A percentile compares a stretch with the other conserved stretches of the same genome.
phyloP scores from a whole-genome alignment of 2,329 filamentous ascomycete genomes.

The Blastomyces parvus region DNA sequence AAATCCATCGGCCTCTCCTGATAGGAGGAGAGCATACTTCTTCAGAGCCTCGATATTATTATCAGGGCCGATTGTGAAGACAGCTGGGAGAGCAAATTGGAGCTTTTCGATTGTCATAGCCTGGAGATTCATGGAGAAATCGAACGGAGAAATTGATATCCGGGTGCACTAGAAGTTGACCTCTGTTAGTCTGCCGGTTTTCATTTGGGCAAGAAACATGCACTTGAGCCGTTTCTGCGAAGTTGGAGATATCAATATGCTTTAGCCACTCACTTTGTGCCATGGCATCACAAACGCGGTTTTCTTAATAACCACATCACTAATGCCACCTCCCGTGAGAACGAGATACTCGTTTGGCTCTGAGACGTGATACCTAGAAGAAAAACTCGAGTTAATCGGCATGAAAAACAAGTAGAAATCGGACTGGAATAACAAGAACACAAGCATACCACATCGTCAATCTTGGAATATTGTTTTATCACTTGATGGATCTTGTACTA shows the following conservation, averaged over 20 bases:
- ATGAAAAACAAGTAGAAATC: not conserved
- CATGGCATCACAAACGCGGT: constrained; percentile 63
- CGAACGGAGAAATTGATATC: constrained; percentile 46
- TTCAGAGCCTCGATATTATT: constrained; percentile 60
- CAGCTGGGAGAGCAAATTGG: constrained; percentile 69
- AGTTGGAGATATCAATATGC: not conserved
- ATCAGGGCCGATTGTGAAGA: constrained; percentile 77
- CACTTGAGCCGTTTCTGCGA: not conserved
- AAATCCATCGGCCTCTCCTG: constrained; percentile 46
- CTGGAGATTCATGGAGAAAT: constrained; percentile 72
- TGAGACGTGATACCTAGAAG: constrained; percentile 56
- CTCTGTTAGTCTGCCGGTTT: not conserved
- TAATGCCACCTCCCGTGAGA: constrained; percentile 69
- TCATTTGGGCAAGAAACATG: not conserved
- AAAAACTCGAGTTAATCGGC: not conserved
- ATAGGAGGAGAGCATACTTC: constrained; percentile 74
- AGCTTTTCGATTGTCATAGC: constrained; percentile 87
- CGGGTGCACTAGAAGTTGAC: constrained; percentile 22
- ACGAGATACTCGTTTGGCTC: constrained; percentile 77
- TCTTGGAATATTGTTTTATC: not conserved
- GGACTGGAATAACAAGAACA: not conserved
- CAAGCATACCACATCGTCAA: constrained; percentile 15
- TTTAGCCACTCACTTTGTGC: constrained; percentile 43
- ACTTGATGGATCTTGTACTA: not conserved
- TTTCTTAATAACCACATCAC: constrained; percentile 68